Evolutionary conservation across 192 early-diverging fungal species (phyloP), one percentile per base, ranked within the genome.

Genomic region (Linnemannia hyalina): DNA sequence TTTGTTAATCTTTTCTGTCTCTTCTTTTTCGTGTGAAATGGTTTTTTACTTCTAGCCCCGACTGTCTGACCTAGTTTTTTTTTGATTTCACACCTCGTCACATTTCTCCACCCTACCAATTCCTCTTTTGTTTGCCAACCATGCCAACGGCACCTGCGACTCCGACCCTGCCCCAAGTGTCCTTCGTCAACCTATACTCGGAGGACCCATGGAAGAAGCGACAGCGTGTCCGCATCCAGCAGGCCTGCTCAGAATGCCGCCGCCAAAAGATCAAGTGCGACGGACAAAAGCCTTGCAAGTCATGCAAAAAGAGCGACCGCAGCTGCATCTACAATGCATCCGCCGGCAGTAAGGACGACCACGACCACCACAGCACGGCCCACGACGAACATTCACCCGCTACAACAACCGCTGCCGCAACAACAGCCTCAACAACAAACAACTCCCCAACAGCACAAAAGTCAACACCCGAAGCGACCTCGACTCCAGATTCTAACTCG

Each of bases 251-350:
- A 35, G 83, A 84, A 41, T 89, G 89, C 73, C 82, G 89, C 15
- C 73, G 89, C 18, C 80, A 84, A 80, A 89, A 89, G 75, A 87
- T 88, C 42, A 89, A 89, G 76, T 89, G 89, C 69, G 86, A 89
- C 73, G 89, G 89, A 26, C 82, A 83, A 68, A 84, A 83, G 54
- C 89, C 89, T 26, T 89, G 89, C 77, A 86, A 86, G 55, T 80
- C 84, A 35, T 86, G 84, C 42, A 80, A 86, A 54, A 86, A 86
- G 41, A 80, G 78, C 57, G 84, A 86, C 69, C 69, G 84, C 23
- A 86, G 71, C 52, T 86, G 84, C 60, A 54, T 86, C 76, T 86
- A 86, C 84, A 80, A 80, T 42, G 70, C 80, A 40, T 49, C 77
- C 13, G 54, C 75, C 20, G 42, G 70, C n/a, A 63, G 70, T 44